Evolutionary conservation across 1,139 yeast genomes (phyloP).

Genomic region (Diutina neorugosa): DNA sequence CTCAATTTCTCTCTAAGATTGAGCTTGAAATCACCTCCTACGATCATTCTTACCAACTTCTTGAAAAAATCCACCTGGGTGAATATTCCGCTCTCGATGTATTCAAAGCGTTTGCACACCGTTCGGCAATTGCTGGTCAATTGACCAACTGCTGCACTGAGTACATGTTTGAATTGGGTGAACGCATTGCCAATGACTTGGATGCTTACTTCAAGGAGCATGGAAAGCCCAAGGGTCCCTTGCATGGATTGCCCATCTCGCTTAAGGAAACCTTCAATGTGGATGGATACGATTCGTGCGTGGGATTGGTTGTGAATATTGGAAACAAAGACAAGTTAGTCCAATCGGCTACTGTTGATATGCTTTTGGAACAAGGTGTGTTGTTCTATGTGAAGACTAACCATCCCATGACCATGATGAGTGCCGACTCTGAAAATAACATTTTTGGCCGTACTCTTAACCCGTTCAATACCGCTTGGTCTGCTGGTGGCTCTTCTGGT

Average conservation of each 20-base stretch:
- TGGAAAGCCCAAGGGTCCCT: slow-evolving; percentile 22
- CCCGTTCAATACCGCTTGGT: slow-evolving; percentile 29
- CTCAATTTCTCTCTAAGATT: neutral
- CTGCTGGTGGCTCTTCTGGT: slow-evolving; percentile 50
- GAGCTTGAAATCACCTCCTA: neutral
- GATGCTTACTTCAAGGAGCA: slow-evolving; percentile 23
- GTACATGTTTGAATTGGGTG: slow-evolving; percentile 23
- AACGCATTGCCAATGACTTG: slow-evolving; percentile 19
- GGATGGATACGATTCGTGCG: neutral
- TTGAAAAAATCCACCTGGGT: neutral
- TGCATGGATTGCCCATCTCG: slow-evolving; percentile 59
- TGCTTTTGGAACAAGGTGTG: slow-evolving; percentile 10
- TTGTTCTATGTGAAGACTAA: slow-evolving; percentile 9
- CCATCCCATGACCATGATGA: slow-evolving; percentile 10
- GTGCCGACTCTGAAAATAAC: slow-evolving; percentile 9
- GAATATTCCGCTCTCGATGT: neutral
- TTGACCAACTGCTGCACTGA: slow-evolving; percentile 26
- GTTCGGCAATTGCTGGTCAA: slow-evolving; percentile 25
- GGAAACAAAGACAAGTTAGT: neutral
- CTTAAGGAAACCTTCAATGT: slow-evolving; percentile 11
- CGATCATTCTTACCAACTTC: neutral
- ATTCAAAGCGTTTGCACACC: neutral
- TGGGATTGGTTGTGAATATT: neutral
- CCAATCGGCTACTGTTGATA: slow-evolving; percentile 6
- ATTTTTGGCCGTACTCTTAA: slow-evolving; percentile 15